These are phyloP conservation scores for Mallotus japonicus DNA, from an alignment of 441 rosid genomes.

Conservation along the genomic window DNA sequence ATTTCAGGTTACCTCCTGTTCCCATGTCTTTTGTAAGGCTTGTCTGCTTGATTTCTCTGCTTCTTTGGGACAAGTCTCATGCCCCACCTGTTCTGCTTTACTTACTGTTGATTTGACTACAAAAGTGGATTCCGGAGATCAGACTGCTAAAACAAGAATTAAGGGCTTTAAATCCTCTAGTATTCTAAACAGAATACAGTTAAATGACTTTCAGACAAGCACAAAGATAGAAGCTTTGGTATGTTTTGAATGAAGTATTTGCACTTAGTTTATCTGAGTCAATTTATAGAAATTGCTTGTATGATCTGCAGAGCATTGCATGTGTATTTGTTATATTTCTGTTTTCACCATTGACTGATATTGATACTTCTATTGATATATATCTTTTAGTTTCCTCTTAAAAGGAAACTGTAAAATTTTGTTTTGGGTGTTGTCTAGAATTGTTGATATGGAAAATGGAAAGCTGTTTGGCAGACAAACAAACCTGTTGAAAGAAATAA, in stretches of 20 bases:
- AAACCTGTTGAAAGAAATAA: background rate
- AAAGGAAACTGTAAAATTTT: background rate
- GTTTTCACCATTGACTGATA: background rate
- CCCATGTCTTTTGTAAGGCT: slow-evolving; percentile 81
- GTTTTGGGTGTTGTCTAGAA: too few species aligned
- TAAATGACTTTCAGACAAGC: slow-evolving; percentile 90
- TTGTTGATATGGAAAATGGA: background rate
- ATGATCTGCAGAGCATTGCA: background rate
- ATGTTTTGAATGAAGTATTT: slow-evolving; percentile 27
- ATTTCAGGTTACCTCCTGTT: slow-evolving; percentile 78
- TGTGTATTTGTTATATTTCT: background rate
- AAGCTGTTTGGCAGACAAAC: slow-evolving; percentile 1
- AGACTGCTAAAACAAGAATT: slow-evolving; percentile 50
- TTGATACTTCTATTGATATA: background rate
- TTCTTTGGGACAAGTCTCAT: slow-evolving; percentile 58
- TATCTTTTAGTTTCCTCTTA: background rate
- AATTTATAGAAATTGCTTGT: slow-evolving; percentile 8
- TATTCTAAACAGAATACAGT: slow-evolving; percentile 76
- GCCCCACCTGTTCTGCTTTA: slow-evolving; percentile 75
- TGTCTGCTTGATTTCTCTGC: slow-evolving; percentile 76
- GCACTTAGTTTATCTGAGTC: slow-evolving; percentile 5
- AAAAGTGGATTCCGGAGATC: slow-evolving; percentile 44
- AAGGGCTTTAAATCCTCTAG: slow-evolving; percentile 81
- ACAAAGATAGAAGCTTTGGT: slow-evolving; percentile 99
- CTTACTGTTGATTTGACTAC: slow-evolving; percentile 77